Base-by-base conservation (phyloP, 1,284 basidiomycete genomes). In the Gymnopus androsaceus region DNA sequence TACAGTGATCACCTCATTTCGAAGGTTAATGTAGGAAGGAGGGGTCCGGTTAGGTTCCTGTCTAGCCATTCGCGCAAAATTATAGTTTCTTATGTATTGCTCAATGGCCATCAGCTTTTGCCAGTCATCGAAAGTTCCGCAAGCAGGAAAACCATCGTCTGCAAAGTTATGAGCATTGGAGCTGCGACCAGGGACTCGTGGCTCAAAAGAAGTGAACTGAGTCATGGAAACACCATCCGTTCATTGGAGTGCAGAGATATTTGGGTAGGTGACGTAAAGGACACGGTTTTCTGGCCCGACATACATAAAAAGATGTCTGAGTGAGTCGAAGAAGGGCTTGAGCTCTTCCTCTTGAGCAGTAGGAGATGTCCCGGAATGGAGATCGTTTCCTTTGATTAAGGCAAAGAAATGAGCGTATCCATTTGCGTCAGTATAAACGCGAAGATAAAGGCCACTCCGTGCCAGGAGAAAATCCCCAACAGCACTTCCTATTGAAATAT, bases 301-400 rank as follows among this genome's bases (percentile, higher is more conserved):
- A 33, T 36, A 36, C 19, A 50, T 17, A 38, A 23, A 50, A 6
- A 21, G 33, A 6, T 41, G 8, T 3, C 37, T 28, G 21, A 51
- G 49, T 21, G 21, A 17, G 6, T 17, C 17, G 11, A 56, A 33
- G n/a, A 31, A 56, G 5, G 11, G 5, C 21, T 30, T 23, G 12
- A 30, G 25, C 7, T 34, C 30, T 7, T 31, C 49, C 9, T 8
- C 4, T 23, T 56, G 19, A 28, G 44, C 41, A 7, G 37, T 36
- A 4, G 57, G 53, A 3, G 57, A 30, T 27, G 33, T 44, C 5
- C 56, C 56, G 7, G 52, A 54, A 33, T 58, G 56, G 3, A 58
- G 31, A 36, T 58, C 57, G 27, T 58, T 58, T 2, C 54, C 57
- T 25, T 58, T 58, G 37, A 58, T 50, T 2, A 55, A 30, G 3